phyloP scores from a whole-genome alignment of 129 eudicot species.

The Helianthus tuberosus region DNA sequence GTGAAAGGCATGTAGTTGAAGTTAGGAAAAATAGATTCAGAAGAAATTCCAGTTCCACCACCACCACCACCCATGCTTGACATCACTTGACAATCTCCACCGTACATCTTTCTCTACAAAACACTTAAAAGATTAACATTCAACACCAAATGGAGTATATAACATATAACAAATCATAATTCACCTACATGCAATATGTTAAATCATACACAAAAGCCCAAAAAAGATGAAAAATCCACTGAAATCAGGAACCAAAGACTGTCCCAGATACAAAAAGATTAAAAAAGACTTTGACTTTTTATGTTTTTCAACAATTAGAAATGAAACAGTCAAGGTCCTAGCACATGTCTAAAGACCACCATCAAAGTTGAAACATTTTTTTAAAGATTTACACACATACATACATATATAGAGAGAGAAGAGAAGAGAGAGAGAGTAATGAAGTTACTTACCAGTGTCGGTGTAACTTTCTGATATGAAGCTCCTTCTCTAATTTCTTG shows the following conservation, averaged over 20 bases:
- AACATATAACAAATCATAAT: neutral
- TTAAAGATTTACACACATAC: neutral
- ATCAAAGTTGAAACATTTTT: slow-evolving; percentile 16
- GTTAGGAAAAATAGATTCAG: slow-evolving; percentile 68
- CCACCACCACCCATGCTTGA: slow-evolving; percentile 70
- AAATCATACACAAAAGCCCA: slow-evolving; percentile 12
- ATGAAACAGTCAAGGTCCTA: slow-evolving; percentile 16
- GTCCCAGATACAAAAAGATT: neutral
- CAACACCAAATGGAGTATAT: neutral
- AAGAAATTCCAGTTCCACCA: slow-evolving; percentile 52
- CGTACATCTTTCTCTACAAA: slow-evolving; percentile 60
- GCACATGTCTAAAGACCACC: slow-evolving; percentile 22
- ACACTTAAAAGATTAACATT: neutral
- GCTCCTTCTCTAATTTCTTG: slow-evolving; percentile 10
- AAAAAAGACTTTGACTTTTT: neutral
- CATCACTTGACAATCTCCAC: slow-evolving; percentile 84
- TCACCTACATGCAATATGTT: slow-evolving; percentile 17
- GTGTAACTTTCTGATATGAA: slow-evolving; percentile 30
- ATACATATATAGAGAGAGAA: neutral
- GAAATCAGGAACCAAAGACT: slow-evolving; percentile 5
- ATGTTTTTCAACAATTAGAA: neutral
- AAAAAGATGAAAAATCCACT: neutral
- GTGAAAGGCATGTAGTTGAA: slow-evolving; percentile 84
- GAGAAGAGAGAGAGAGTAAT: slow-evolving; percentile 21
- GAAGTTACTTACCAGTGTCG: slow-evolving; percentile 47